A percentile compares a stretch with the other conserved stretches of the same genome.
These are phyloP conservation scores for Nyctanthes arbortristis DNA, from an alignment of 257 asterid species.

Conservation along the genomic window DNA sequence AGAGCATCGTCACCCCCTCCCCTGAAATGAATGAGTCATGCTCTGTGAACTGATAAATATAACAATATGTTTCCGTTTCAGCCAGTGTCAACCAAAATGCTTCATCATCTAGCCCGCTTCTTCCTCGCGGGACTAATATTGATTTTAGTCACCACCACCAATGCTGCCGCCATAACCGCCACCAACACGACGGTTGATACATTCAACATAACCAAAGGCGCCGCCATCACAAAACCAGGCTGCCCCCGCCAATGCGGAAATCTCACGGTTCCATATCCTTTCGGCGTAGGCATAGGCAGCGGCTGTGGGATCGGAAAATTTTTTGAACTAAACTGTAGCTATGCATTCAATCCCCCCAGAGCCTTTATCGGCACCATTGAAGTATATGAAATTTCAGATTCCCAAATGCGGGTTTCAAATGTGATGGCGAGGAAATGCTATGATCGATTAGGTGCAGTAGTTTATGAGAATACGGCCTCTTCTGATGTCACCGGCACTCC, in stretches of 20 bases:
- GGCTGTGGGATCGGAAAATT: slow-evolving; percentile 32
- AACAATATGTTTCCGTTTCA: too few relatives aligned
- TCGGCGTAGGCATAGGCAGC: slow-evolving; percentile 33
- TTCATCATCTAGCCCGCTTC: slow-evolving; percentile 14
- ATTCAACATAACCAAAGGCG: too few relatives aligned
- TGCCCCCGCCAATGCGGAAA: too few relatives aligned
- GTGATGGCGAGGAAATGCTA: slow-evolving; percentile 48
- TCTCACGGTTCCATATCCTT: too few relatives aligned
- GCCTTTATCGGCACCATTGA: slow-evolving; percentile 27
- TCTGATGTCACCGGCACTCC: slow-evolving; percentile 29
- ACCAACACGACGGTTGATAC: too few relatives aligned
- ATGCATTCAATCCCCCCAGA: slow-evolving; percentile 42
- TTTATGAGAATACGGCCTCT: slow-evolving; percentile 19
- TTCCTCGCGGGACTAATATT: slow-evolving; percentile 20
- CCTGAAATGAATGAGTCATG: too few relatives aligned
- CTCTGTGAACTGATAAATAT: too few relatives aligned
- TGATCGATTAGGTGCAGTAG: slow-evolving; percentile 27
- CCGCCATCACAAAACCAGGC: too few relatives aligned
- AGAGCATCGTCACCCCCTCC: too few relatives aligned
- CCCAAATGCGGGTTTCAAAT: slow-evolving; percentile 47
- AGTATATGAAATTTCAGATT: slow-evolving; percentile 49
- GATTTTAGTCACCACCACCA: slow-evolving; percentile 24
- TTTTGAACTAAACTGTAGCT: slow-evolving; percentile 52
- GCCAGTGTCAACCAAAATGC: not conserved
- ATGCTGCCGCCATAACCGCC: slow-evolving; percentile 33